phyloP scores from a whole-genome alignment of 768 basidiomycete species.

The Lanmaoa rubissima region DNA sequence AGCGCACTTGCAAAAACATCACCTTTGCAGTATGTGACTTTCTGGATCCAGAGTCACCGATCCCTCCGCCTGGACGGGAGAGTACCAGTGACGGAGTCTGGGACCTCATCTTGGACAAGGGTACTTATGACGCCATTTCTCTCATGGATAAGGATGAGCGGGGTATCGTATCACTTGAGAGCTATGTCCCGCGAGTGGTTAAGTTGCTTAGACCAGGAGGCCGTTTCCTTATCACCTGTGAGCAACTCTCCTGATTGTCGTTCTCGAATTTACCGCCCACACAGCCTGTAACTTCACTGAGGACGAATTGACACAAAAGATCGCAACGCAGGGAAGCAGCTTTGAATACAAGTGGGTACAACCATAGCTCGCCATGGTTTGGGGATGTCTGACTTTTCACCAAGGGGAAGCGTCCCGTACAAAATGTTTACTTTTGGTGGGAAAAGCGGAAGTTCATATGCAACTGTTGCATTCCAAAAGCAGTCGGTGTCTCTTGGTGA shows the following conservation, averaged over 20 bases:
- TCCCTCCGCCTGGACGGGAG: constrained; percentile 14
- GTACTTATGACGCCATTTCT: constrained; percentile 87
- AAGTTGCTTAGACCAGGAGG: constrained; percentile 63
- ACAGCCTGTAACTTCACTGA: constrained; percentile 85
- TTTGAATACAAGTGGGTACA: constrained; percentile 62
- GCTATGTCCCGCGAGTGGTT: constrained; percentile 58
- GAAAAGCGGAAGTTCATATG: constrained; percentile 64
- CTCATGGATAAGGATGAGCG: constrained; percentile 56
- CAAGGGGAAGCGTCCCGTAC: constrained; percentile 71
- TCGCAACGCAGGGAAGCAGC: constrained; percentile 46
- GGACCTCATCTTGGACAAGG: constrained; percentile 83
- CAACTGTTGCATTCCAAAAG: constrained; percentile 71
- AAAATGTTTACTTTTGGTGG: constrained; percentile 77
- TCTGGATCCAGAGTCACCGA: constrained; percentile 49
- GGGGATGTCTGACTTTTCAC: background rate
- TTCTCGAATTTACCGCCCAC: background rate
- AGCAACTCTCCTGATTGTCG: constrained; percentile 23
- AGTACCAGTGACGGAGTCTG: constrained; percentile 36
- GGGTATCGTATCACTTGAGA: constrained; percentile 51
- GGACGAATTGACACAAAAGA: constrained; percentile 60
- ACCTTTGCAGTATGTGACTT: constrained; percentile 66
- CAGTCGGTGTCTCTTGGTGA: background rate
- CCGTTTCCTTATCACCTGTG: constrained; percentile 78
- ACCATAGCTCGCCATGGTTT: background rate
- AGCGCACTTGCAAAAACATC: constrained; percentile 26